Evolutionary conservation across 1,284 basidiomycete species (phyloP).

Genomic region (Veloporphyrellus conicus): DNA sequence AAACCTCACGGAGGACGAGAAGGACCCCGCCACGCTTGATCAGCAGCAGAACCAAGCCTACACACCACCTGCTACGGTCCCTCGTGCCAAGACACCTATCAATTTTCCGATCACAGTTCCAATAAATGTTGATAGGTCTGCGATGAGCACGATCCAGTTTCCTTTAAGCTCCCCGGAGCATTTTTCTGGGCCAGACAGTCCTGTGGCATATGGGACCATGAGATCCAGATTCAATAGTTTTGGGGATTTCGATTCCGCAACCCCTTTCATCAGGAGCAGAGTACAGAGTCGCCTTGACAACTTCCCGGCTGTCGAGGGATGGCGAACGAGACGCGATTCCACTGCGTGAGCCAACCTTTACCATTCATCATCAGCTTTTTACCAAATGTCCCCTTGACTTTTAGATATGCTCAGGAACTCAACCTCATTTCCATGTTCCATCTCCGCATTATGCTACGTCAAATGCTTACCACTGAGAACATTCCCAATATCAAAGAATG

Average conservation of each 20-base stretch:
- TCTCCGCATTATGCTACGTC: conserved; percentile 82
- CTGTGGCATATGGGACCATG: conserved; percentile 44
- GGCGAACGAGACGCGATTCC: conserved; percentile 76
- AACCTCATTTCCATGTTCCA: conserved; percentile 83
- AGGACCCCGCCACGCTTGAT: conserved; percentile 46
- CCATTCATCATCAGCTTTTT: not conserved
- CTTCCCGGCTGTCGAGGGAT: conserved; percentile 58
- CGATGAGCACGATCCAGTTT: conserved; percentile 72
- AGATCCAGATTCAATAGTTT: conserved; percentile 64
- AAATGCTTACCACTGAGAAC: conserved; percentile 75
- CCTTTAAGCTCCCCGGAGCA: conserved; percentile 73
- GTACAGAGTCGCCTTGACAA: conserved; percentile 71
- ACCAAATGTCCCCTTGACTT: conserved; percentile 5
- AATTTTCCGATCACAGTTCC: conserved; percentile 53
- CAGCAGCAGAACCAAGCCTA: conserved; percentile 36
- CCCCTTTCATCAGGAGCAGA: conserved; percentile 76
- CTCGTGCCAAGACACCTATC: conserved; percentile 49
- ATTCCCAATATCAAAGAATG: conserved; percentile 80
- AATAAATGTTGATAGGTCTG: conserved; percentile 42
- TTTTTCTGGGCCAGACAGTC: conserved; percentile 46
- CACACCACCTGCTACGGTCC: conserved; percentile 38
- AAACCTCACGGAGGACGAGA: conserved; percentile 74
- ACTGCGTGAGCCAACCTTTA: conserved; percentile 57
- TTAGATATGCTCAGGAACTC: conserved; percentile 74
- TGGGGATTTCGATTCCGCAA: conserved; percentile 61